Conservation (phyloP, 2,329 filamentous ascomycete genomes). For the Arachnomyces sp. region DNA sequence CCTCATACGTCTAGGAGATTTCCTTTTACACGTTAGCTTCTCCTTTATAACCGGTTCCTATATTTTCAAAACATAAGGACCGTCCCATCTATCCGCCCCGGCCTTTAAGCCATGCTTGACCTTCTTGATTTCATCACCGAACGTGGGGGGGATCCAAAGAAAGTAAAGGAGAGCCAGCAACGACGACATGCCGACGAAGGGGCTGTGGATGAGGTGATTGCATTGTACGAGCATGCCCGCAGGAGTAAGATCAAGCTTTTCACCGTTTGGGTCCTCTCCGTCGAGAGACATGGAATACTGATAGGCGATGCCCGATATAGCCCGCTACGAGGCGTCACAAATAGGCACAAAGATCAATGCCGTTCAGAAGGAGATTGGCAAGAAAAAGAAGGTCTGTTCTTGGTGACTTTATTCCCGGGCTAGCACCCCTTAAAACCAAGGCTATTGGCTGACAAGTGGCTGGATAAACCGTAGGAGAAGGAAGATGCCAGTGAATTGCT, state of each 20-base stretch:
- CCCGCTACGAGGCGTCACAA: slow-evolving; percentile 70
- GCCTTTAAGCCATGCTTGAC: slow-evolving; percentile 56
- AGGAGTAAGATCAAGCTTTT: slow-evolving; percentile 46
- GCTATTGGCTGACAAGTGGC: background rate
- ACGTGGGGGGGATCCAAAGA: slow-evolving; percentile 82
- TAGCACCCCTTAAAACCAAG: background rate
- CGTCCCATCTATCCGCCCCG: too few relatives aligned
- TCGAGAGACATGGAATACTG: too few relatives aligned
- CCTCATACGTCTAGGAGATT: too few relatives aligned
- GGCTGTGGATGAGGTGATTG: slow-evolving; percentile 83
- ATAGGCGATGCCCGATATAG: slow-evolving; percentile 26
- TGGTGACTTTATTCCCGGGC: background rate
- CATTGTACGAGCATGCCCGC: slow-evolving; percentile 75
- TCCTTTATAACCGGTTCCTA: too few relatives aligned
- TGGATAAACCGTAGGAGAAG: slow-evolving; percentile 52
- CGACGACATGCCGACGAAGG: slow-evolving; percentile 72
- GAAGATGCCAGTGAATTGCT: slow-evolving; percentile 77
- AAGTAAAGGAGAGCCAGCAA: slow-evolving; percentile 85
- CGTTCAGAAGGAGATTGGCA: slow-evolving; percentile 79
- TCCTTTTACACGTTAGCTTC: too few relatives aligned
- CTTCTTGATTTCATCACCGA: slow-evolving; percentile 72
- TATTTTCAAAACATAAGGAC: too few relatives aligned
- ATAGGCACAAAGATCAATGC: slow-evolving; percentile 78
- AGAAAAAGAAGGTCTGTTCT: slow-evolving; percentile 69
- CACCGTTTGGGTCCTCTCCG: background rate